Base-by-base conservation (phyloP, 305 asterid genomes). In the Andrographis paniculata region DNA sequence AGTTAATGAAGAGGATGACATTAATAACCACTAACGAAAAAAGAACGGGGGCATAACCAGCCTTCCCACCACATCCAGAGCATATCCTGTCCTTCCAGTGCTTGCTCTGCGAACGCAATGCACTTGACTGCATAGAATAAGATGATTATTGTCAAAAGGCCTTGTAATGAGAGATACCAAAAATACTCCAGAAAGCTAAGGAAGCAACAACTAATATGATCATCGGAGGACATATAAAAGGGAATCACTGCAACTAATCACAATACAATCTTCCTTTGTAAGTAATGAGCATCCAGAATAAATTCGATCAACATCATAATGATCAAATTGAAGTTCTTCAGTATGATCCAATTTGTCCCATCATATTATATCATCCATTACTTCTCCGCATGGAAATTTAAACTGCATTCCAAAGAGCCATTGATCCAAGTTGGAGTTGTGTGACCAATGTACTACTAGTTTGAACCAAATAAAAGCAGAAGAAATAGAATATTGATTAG, bases 41-140 rank as follows among this genome's bases (percentile, higher is more conserved):
- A 46, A 91, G 79, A 59, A 77, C 36, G n/a, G 95, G 98, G 52
- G 94, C 96, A 62, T 72, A 86, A 66, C 96, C 98, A 62, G 59
- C 61, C 46, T 58, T 57, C 46, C 94, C 76, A 6, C 64, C 78
- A 46, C 62, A 83, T 60, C 80, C 70, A 21, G 67, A 46, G 58
- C 68, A 82, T 55, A 71, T 53, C 58, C 50, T 76, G 68, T 61
- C 72, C 52, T 55, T 58, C 96, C 92, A 77, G 45, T 63, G 53
- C 59, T 62, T 73, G 62, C 58, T 69, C 58, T 64, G 84, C 18
- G 77, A 68, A 14, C 61, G 73, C 45, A 50, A 63, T 47, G 80
- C 96, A 70, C 56, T 76, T 62, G 86, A 68, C 98, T 91, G 84
- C 74, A 75, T 40, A 33, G 52, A 11, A 63, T 50, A 39, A 66